phyloP scores from a whole-genome alignment of 768 basidiomycete genomes.

The Boletus sp. region DNA sequence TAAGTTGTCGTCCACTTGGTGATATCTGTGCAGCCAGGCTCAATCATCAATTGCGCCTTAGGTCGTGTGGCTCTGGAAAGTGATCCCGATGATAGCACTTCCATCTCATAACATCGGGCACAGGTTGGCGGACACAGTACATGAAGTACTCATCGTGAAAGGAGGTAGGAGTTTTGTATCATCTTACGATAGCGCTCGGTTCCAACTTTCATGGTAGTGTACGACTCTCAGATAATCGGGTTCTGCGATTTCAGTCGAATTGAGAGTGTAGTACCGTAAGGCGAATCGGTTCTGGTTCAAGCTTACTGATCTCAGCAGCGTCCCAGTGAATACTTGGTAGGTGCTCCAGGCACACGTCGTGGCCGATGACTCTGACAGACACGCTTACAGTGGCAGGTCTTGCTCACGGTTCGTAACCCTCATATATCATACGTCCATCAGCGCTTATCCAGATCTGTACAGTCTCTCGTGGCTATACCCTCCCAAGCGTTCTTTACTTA shows the following conservation, averaged over 20 bases:
- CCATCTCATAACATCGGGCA: background rate
- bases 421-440: background rate
- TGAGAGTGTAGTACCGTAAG: background rate
- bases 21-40: background rate
- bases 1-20: background rate
- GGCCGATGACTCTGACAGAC: background rate
- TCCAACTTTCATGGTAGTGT: background rate
- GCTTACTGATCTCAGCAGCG: background rate
- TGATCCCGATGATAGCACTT: background rate
- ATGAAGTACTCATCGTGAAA: background rate
- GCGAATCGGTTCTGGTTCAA: background rate
- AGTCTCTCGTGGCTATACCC: no score
- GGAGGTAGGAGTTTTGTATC: background rate
- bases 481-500: background rate
- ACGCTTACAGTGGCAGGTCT: background rate
- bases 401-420: background rate
- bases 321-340: slow-evolving; percentile 6
- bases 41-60: background rate
- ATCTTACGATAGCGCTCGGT: background rate
- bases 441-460: no score
- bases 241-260: background rate
- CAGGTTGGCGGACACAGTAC: background rate
- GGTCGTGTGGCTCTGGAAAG: slow-evolving; percentile 2
- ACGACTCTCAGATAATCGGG: background rate
- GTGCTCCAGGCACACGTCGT: background rate